Percentiles rank a stretch among this genome's conserved stretches.
phyloP scores from a whole-genome alignment of 257 asterid genomes.

The Anisodus acutangulus region DNA sequence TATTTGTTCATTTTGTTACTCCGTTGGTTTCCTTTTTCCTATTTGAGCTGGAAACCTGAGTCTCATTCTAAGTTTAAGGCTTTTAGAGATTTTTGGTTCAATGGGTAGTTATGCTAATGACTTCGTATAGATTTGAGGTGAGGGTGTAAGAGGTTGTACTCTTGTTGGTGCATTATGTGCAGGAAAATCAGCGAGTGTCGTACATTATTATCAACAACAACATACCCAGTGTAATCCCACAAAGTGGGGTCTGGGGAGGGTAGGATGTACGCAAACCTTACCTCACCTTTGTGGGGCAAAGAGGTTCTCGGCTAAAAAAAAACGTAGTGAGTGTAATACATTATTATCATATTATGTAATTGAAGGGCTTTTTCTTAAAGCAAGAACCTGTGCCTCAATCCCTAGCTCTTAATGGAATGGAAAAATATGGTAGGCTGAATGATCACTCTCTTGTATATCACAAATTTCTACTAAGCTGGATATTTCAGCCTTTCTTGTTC shows the following conservation, averaged over 20 bases:
- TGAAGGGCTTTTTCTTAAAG: background rate
- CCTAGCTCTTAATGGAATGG: conserved; percentile 6
- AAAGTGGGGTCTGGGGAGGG: no score
- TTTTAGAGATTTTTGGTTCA: conserved; percentile 9
- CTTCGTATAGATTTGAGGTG: background rate
- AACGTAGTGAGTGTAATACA: background rate
- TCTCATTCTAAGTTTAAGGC: conserved; percentile 11
- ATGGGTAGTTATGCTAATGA: conserved; percentile 14
- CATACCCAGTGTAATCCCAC: no score
- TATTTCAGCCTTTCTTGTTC: conserved; percentile 9
- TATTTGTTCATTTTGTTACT: background rate
- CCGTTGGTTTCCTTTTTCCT: conserved; percentile 22
- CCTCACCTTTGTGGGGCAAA: no score
- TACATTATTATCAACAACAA: no score
- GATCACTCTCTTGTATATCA: conserved; percentile 3
- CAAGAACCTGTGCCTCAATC: background rate
- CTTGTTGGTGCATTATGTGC: conserved; percentile 23
- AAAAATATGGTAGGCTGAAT: background rate
- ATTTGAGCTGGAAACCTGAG: conserved; percentile 22
- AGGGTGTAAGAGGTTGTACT: conserved; percentile 2
- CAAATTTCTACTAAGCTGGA: background rate
- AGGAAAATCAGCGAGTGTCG: background rate
- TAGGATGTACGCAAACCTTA: no score
- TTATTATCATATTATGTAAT: conserved; percentile 9
- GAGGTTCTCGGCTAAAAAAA: no score